Percentiles rank a stretch among this genome's conserved stretches.
phyloP scores from a whole-genome alignment of 257 asterid genomes.

The Voacanga thouarsii region DNA sequence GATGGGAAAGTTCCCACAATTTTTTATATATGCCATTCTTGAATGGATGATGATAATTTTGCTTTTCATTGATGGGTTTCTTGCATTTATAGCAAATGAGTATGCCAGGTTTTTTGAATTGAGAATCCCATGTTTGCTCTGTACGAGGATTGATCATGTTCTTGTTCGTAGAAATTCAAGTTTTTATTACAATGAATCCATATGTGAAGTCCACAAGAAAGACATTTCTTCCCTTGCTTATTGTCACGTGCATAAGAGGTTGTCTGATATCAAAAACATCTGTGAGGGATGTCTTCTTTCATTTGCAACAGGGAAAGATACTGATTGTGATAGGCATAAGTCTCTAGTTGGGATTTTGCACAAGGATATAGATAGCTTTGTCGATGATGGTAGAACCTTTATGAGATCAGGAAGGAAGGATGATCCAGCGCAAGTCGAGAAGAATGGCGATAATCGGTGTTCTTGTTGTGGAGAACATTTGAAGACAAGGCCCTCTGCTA shows the following conservation, averaged over 20 bases:
- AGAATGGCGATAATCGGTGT: slow-evolving; percentile 37
- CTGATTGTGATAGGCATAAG: slow-evolving; percentile 40
- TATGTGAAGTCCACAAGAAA: slow-evolving; percentile 79
- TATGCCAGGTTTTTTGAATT: slow-evolving; percentile 62
- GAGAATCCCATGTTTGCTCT: slow-evolving; percentile 70
- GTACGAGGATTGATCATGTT: slow-evolving; percentile 70
- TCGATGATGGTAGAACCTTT: slow-evolving; percentile 30
- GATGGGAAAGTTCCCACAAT: slow-evolving; percentile 52
- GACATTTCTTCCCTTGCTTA: slow-evolving; percentile 78
- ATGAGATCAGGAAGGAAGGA: slow-evolving; percentile 40
- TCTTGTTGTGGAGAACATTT: slow-evolving; percentile 83
- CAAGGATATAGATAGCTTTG: slow-evolving; percentile 46
- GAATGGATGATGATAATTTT: slow-evolving; percentile 71
- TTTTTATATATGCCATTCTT: slow-evolving; percentile 53
- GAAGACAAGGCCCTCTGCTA: slow-evolving; percentile 40
- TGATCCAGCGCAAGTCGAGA: slow-evolving; percentile 32
- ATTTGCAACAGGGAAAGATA: slow-evolving; percentile 54
- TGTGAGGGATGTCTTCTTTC: slow-evolving; percentile 80
- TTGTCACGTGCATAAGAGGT: slow-evolving; percentile 71
- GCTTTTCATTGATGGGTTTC: slow-evolving; percentile 67
- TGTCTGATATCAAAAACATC: slow-evolving; percentile 67
- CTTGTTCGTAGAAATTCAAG: slow-evolving; percentile 44
- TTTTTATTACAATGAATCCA: slow-evolving; percentile 67
- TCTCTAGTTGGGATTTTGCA: slow-evolving; percentile 67
- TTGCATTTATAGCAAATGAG: slow-evolving; percentile 60